Conservation (phyloP, 257 asterid genomes). For the Linaria vulgaris region DNA sequence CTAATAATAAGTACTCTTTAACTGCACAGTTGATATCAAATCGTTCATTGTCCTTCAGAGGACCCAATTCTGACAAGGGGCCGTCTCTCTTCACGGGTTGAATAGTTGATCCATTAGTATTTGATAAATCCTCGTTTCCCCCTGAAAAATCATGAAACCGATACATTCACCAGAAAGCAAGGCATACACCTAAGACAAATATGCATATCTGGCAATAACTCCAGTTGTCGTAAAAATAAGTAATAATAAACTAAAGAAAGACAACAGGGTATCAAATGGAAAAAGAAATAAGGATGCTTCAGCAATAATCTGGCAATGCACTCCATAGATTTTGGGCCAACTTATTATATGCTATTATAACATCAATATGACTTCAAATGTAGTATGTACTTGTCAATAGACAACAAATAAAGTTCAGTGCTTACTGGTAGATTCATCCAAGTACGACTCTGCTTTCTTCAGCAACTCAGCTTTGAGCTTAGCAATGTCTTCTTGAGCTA, state of each 20-base stretch:
- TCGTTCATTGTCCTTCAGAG: slow-evolving; percentile 83
- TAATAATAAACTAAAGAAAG: slow-evolving; percentile 9
- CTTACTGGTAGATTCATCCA: slow-evolving; percentile 53
- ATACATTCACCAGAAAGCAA: slow-evolving; percentile 27
- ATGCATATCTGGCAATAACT: slow-evolving; percentile 17
- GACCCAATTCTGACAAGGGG: slow-evolving; percentile 77
- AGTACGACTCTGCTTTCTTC: slow-evolving; percentile 51
- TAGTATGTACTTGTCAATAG: neutral
- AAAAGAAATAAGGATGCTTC: slow-evolving; percentile 23
- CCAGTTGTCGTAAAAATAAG: slow-evolving; percentile 8
- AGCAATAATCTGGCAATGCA: slow-evolving; percentile 11
- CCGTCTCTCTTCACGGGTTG: slow-evolving; percentile 47
- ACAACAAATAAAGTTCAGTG: slow-evolving; percentile 17
- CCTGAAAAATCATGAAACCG: slow-evolving; percentile 48
- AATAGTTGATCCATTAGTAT: slow-evolving; percentile 40
- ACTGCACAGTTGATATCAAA: slow-evolving; percentile 91
- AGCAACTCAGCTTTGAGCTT: slow-evolving; percentile 74
- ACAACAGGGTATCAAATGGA: slow-evolving; percentile 13
- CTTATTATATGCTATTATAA: slow-evolving; percentile 18
- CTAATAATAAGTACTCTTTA: slow-evolving; percentile 85
- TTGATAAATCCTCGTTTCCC: slow-evolving; percentile 36
- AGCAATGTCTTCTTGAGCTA: slow-evolving; percentile 84
- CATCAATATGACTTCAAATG: slow-evolving; percentile 2
- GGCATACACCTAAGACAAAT: slow-evolving; percentile 12
- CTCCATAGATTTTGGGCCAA: neutral